Evolutionary conservation across 2,329 filamentous ascomycete species (phyloP).

Genomic region (Aureobasidium sp.): DNA sequence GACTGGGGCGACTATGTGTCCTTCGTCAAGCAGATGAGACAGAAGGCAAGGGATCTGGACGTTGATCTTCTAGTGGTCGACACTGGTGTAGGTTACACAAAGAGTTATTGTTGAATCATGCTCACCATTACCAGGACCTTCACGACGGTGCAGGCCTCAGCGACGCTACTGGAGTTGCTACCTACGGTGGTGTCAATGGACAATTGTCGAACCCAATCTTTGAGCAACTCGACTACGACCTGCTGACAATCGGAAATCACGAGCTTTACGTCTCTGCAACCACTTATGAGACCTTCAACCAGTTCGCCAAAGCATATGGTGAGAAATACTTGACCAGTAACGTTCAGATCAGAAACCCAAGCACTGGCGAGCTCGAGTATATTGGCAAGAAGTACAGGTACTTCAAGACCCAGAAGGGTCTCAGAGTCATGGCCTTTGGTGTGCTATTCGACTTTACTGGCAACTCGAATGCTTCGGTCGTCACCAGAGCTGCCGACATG

Average conservation of each 20-base stretch:
- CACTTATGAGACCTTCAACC: conserved; percentile 52
- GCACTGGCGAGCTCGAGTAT: conserved; percentile 36
- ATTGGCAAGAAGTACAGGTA: conserved; percentile 43
- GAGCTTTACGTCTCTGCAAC: conserved; percentile 57
- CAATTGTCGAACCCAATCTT: conserved; percentile 46
- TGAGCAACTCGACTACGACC: conserved; percentile 45
- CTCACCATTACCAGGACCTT: conserved; percentile 37
- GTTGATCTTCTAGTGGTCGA: conserved; percentile 55
- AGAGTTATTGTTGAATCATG: not conserved
- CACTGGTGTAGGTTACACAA: conserved; percentile 35
- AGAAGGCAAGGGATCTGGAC: conserved; percentile 47
- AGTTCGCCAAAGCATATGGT: conserved; percentile 51
- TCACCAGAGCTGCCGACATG: conserved; percentile 47
- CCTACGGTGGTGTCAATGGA: conserved; percentile 41
- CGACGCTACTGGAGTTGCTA: conserved; percentile 42
- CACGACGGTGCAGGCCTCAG: conserved; percentile 58
- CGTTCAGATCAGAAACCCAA: conserved; percentile 41
- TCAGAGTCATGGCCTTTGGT: conserved; percentile 47
- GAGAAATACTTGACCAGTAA: conserved; percentile 48
- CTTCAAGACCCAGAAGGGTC: conserved; percentile 41
- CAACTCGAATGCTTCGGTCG: conserved; percentile 54
- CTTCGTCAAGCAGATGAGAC: conserved; percentile 52
- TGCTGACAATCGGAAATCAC: conserved; percentile 53
- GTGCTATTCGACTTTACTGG: conserved; percentile 44
- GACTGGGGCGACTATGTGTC: conserved; percentile 60